A percentile compares a stretch with the other conserved stretches of the same genome.
These are phyloP conservation scores for Botrytis aclada DNA, from an alignment of 2,329 filamentous ascomycete genomes.

Conservation along the genomic window DNA sequence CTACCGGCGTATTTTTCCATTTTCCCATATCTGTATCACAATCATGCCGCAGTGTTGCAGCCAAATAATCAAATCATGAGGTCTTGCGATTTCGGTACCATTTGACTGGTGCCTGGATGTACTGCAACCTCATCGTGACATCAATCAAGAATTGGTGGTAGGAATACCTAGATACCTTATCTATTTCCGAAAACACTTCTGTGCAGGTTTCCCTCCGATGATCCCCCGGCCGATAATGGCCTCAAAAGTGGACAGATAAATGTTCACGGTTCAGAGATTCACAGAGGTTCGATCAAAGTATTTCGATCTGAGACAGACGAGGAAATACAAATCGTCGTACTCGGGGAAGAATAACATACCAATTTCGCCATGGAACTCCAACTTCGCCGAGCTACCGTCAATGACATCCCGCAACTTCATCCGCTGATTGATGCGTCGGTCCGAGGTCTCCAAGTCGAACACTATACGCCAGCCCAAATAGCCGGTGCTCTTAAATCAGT, in stretches of 20 bases:
- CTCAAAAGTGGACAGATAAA: neutral
- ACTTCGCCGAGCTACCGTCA: conserved; percentile 23
- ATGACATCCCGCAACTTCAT: conserved; percentile 24
- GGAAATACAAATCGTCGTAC: neutral
- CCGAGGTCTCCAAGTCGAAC: conserved; percentile 20
- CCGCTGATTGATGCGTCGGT: conserved; percentile 25
- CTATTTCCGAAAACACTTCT: neutral
- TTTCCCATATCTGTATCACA: neutral
- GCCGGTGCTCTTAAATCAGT: conserved; percentile 21
- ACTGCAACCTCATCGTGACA: neutral
- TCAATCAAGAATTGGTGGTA: neutral
- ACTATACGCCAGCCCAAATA: conserved; percentile 23
- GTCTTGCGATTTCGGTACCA: neutral
- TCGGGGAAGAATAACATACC: neutral
- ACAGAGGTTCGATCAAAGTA: neutral
- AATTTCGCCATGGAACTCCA: conserved; percentile 11
- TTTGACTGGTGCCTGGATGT: conserved; percentile 4
- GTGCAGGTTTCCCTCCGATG: neutral
- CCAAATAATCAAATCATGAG: neutral
- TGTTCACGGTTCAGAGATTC: neutral
- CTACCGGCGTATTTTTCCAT: neutral
- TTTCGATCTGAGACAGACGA: neutral
- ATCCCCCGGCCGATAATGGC: neutral
- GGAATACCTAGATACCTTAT: neutral
- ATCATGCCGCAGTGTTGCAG: neutral